Evolutionary conservation across 768 basidiomycete species (phyloP), one percentile per base, ranked within the genome.

Genomic region (Tylopilus balloui): DNA sequence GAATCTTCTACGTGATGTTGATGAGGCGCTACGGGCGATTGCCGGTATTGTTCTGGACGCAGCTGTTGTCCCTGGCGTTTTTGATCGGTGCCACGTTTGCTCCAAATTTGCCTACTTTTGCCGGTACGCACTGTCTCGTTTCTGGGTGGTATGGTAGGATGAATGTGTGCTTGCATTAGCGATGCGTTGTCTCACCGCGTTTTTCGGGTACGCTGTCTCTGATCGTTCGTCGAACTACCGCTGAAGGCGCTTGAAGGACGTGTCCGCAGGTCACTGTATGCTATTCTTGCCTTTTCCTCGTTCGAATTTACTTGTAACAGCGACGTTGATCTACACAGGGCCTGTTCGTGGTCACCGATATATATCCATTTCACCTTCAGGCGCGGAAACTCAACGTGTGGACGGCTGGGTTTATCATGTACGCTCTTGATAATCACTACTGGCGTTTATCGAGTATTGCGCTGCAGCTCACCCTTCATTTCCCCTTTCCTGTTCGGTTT

Each of bases 361-460:
- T 80, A 34, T 79, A 69, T 56, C 78, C 78, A 3, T 80, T 79
- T 62, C 78, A 79, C 48, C 66, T 76, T 12, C 78, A 79, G 49
- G 77, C 76, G 4, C 67, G 73, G 21, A 78, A 76, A 64, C 64
- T 78, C 21, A 78, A 76, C 47, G 45, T 77, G 21, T 79, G 78
- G 79, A 78, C 79, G 1, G 68, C 75, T 50, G 79, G 78, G 1
- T 78, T 78, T 60, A 67, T 81, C 43, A 54, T 66, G 66, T 13
- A 81, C 79, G 10, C 81, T 81, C 70, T 57, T 79, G 10, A 3
- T 66, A 63, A 3, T 65, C 58, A 57, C 48, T 63, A 1, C 60
- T 54, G 1, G 29, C 2, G 46, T 46, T 45, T 47, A n/a, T 48
- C 19, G 54, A 63, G 67, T 1, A 10, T 40, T 27, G 67, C 65